These are phyloP conservation scores for Suillus placidus DNA, from an alignment of 768 basidiomycete genomes.

Conservation along the genomic window DNA sequence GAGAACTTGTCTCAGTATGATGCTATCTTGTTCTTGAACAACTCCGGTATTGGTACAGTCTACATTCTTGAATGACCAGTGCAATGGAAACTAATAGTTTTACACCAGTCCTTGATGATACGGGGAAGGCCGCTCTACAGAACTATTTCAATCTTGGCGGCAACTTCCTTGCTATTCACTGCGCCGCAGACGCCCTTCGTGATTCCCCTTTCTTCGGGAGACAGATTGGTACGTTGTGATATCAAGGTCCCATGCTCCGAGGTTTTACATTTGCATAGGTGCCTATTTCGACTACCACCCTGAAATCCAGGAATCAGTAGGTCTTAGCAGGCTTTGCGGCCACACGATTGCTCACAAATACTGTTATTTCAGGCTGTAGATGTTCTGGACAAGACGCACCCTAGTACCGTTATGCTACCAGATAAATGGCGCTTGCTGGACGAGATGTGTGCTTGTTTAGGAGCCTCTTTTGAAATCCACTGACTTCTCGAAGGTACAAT, in stretches of 20 bases:
- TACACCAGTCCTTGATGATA: constrained; percentile 53
- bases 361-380: constrained; percentile 51
- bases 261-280: constrained; percentile 36
- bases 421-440: constrained; percentile 54
- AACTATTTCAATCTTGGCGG: constrained; percentile 69
- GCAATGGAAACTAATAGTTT: constrained; percentile 1
- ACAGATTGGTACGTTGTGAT: constrained; percentile 50
- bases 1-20: constrained; percentile 58
- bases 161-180: constrained; percentile 70
- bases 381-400: constrained; percentile 58
- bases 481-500: constrained; percentile 53
- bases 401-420: constrained; percentile 60
- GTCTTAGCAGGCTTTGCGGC: constrained; percentile 19
- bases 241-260: background rate
- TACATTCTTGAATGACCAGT: background rate
- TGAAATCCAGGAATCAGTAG: constrained; percentile 62
- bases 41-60: constrained; percentile 63
- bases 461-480: constrained; percentile 12
- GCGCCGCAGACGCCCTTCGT: constrained; percentile 61
- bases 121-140: constrained; percentile 63
- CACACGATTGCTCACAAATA: constrained; percentile 21
- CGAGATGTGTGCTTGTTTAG: constrained; percentile 52
- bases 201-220: constrained; percentile 58
- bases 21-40: constrained; percentile 68
- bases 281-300: constrained; percentile 77